These are phyloP conservation scores for Phoma herbarum DNA, from an alignment of 2,329 filamentous ascomycete species.

Conservation along the genomic window DNA sequence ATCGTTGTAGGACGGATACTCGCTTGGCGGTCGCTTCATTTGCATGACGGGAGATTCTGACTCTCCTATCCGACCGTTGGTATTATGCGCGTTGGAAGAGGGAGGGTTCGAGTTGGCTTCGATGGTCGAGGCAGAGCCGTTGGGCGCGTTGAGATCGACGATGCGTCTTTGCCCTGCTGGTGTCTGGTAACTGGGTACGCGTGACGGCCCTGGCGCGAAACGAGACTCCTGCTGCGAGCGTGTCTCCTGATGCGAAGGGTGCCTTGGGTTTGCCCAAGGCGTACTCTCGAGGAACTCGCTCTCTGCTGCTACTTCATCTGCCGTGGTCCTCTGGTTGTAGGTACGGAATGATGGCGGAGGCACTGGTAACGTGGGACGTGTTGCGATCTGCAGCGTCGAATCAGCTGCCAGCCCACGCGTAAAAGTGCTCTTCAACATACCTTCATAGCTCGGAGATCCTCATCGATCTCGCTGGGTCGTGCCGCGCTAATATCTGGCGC, in stretches of 20 bases:
- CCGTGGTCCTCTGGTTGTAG: constrained; percentile 50
- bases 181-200: constrained; percentile 48
- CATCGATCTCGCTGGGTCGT: constrained; percentile 76
- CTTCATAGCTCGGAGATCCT: constrained; percentile 88
- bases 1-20: constrained; percentile 40
- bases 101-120: constrained; percentile 52
- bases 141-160: constrained; percentile 47
- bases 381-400: constrained; percentile 43
- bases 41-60: constrained; percentile 51
- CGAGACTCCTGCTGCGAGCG: constrained; percentile 48
- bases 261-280: constrained; percentile 89
- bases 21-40: constrained; percentile 48
- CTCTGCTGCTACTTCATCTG: constrained; percentile 70
- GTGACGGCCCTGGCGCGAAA: constrained; percentile 40
- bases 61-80: constrained; percentile 40
- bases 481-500: constrained; percentile 84
- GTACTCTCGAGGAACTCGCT: constrained; percentile 90
- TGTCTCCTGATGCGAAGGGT: constrained; percentile 50
- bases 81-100: constrained; percentile 42
- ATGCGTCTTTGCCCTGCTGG: constrained; percentile 49
- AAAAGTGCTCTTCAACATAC: constrained; percentile 63
- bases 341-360: constrained; percentile 46
- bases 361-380: constrained; percentile 37
- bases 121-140: constrained; percentile 52
- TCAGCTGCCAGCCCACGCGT: constrained; percentile 33